phyloP scores from a whole-genome alignment of 306 rosid genomes.

The Echinosophora koreensis region DNA sequence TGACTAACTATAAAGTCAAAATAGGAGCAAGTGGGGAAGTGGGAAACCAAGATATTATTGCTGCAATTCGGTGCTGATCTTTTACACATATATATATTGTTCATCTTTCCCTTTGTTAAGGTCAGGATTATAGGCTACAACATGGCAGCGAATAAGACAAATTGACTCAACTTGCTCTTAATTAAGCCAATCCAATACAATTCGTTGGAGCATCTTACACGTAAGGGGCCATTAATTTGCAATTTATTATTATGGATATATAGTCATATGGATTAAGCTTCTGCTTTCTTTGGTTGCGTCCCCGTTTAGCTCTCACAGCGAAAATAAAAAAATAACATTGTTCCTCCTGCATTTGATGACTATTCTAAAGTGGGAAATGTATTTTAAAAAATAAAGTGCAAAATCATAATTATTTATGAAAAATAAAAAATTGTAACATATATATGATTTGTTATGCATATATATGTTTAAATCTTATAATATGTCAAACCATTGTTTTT shows the following conservation, averaged over 20 bases:
- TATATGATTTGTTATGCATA: too few relatives aligned
- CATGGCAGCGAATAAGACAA: conserved; percentile 1
- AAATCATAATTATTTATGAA: too few relatives aligned
- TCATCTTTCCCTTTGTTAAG: neutral
- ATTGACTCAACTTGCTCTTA: conserved; percentile 41
- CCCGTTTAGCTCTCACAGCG: too few relatives aligned
- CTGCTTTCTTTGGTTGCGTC: too few relatives aligned
- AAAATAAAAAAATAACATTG: too few relatives aligned
- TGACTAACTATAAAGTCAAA: conserved; percentile 70
- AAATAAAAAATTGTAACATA: too few relatives aligned
- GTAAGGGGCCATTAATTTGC: conserved; percentile 39
- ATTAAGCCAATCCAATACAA: conserved; percentile 33
- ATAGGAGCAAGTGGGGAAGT: conserved; percentile 38
- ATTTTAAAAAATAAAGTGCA: too few relatives aligned
- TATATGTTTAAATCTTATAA: too few relatives aligned
- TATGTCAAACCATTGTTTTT: too few relatives aligned
- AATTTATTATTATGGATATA: neutral
- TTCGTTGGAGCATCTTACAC: conserved; percentile 29
- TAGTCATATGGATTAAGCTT: too few relatives aligned
- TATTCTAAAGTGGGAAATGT: too few relatives aligned
- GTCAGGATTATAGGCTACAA: neutral
- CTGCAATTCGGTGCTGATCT: conserved; percentile 39
- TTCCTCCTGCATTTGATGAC: too few relatives aligned
- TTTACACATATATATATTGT: conserved; percentile 11
- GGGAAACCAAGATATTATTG: conserved; percentile 33